Evolutionary conservation across 441 rosid species (phyloP).

Genomic region (Croton laevigatus): DNA sequence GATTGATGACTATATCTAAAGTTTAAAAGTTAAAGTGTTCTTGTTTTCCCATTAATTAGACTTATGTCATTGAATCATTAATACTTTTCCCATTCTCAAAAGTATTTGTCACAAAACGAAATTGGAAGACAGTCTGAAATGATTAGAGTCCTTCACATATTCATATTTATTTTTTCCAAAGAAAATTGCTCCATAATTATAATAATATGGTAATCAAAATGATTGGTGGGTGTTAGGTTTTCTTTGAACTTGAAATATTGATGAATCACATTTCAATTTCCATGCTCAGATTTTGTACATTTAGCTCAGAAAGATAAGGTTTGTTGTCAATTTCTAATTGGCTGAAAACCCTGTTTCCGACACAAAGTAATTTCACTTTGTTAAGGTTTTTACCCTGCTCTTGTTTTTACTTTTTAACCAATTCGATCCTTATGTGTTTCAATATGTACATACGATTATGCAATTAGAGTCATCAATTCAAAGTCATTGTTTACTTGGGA

Average conservation of each 20-base stretch:
- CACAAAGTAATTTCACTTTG: neutral
- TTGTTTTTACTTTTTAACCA: neutral
- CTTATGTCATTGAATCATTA: neutral
- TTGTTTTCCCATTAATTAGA: neutral
- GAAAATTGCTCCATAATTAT: no score
- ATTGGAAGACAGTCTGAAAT: constrained; percentile 1
- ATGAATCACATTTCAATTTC: neutral
- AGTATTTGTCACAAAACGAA: neutral
- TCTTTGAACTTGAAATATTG: neutral
- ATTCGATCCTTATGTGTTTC: neutral
- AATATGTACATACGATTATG: no score
- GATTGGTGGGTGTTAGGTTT: neutral
- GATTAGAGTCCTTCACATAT: neutral
- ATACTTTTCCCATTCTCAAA: neutral
- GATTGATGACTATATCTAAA: no score
- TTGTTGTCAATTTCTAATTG: neutral
- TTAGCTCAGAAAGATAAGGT: neutral
- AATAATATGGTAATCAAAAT: no score
- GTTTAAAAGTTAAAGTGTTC: neutral
- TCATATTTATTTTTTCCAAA: neutral
- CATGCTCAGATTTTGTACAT: neutral
- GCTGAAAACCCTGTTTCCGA: neutral
- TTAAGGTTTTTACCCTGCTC: neutral
- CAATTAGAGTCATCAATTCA: no score
- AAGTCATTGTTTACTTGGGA: no score